These are phyloP conservation scores for Sporothrix dimorphospora DNA, from an alignment of 2,329 filamentous ascomycete species.

Conservation along the genomic window DNA sequence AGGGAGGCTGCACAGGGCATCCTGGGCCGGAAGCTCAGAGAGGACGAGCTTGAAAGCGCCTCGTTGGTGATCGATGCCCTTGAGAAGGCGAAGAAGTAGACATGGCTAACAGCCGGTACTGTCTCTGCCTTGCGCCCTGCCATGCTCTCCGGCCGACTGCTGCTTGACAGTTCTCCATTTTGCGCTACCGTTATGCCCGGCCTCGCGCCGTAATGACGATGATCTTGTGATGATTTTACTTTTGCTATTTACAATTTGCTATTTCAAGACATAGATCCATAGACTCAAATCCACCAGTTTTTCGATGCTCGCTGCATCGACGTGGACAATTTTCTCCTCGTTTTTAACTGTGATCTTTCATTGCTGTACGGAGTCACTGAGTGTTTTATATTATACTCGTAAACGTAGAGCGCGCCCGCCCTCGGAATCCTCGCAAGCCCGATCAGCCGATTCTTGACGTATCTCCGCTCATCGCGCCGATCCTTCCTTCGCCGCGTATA, in stretches of 20 bases:
- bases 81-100: not conserved
- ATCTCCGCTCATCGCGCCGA: not conserved
- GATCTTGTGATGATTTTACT: no score
- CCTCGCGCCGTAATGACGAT: no score
- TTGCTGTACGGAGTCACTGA: not conserved
- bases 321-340: not conserved
- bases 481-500: not conserved
- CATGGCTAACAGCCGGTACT: not conserved
- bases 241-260: not conserved
- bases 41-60: not conserved
- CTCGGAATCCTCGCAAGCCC: not conserved
- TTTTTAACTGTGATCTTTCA: no score
- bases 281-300: not conserved
- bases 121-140: not conserved
- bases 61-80: not conserved
- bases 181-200: no score
- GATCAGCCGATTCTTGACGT: conserved; percentile 18
- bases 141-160: not conserved
- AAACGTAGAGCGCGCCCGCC: not conserved
- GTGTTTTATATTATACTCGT: not conserved
- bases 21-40: not conserved
- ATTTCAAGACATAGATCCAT: not conserved
- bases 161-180: not conserved
- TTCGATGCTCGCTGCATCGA: conserved; percentile 1
- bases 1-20: not conserved